Evolutionary conservation across 306 rosid genomes (phyloP).

Genomic region (Hylodesmum podocarpum): DNA sequence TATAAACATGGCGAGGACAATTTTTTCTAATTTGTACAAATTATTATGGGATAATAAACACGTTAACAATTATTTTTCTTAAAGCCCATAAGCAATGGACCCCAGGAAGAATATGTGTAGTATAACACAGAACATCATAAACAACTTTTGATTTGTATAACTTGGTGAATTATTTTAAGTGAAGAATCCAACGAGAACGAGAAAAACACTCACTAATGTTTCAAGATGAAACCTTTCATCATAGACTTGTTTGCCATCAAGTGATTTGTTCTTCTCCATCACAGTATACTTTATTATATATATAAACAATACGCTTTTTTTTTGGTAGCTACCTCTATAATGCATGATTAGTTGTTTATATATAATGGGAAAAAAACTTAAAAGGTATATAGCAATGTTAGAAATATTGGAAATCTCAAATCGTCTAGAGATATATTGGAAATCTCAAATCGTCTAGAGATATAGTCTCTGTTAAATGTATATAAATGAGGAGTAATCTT

Average conservation of each 20-base stretch:
- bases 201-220: constrained; percentile 25
- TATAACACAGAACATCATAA: background rate
- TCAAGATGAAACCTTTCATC: constrained; percentile 1
- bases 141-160: background rate
- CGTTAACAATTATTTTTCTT: too few species aligned
- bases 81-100: background rate
- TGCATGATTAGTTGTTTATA: background rate
- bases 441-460: too few species aligned
- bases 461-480: too few species aligned
- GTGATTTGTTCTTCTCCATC: background rate
- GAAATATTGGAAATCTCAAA: too few species aligned
- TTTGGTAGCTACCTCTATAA: background rate
- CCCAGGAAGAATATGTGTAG: background rate
- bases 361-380: too few species aligned
- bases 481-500: too few species aligned
- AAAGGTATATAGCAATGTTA: too few species aligned
- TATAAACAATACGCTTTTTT: background rate
- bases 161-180: background rate
- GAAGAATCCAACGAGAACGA: constrained; percentile 8
- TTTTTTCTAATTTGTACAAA: too few species aligned
- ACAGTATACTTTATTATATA: background rate
- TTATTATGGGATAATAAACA: too few species aligned
- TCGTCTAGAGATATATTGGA: too few species aligned
- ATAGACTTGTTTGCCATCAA: background rate
- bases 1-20: too few species aligned